These are phyloP conservation scores for Pestalotiopsis sp. DNA, from an alignment of 2,329 filamentous ascomycete species.

Conservation along the genomic window DNA sequence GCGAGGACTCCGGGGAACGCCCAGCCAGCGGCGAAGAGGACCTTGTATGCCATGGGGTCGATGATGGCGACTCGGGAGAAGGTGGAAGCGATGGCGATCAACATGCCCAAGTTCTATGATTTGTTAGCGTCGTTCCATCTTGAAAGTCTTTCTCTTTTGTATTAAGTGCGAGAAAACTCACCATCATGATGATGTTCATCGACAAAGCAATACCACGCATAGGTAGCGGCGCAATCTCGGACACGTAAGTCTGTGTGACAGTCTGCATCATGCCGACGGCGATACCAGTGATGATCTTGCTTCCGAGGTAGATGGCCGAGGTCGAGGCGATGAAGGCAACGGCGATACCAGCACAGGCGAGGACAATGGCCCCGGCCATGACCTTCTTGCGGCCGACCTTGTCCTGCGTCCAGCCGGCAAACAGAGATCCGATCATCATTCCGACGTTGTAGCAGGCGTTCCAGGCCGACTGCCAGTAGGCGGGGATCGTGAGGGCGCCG, in stretches of 20 bases:
- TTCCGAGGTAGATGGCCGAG: conserved; percentile 17
- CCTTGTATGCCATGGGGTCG: conserved; percentile 16
- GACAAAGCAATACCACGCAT: conserved; percentile 19
- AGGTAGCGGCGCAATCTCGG: conserved; percentile 14
- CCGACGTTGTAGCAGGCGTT: conserved; percentile 22
- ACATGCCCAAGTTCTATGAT: conserved; percentile 6
- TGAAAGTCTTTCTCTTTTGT: not conserved
- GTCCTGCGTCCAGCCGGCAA: conserved; percentile 20
- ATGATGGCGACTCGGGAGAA: conserved; percentile 20
- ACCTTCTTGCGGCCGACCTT: conserved; percentile 19
- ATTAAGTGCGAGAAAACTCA: not conserved
- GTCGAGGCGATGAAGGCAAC: conserved; percentile 18
- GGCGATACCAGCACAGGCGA: conserved; percentile 18
- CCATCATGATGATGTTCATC: conserved; percentile 14
- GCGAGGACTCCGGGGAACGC: conserved; percentile 14
- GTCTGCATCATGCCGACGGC: conserved; percentile 20
- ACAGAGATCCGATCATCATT: conserved; percentile 20
- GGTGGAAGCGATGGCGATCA: conserved; percentile 14
- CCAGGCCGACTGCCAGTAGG: conserved; percentile 25
- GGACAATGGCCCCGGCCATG: conserved; percentile 14
- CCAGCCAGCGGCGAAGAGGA: conserved; percentile 16
- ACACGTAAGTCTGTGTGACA: conserved; percentile 20
- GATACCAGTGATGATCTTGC: conserved; percentile 23
- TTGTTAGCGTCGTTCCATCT: not conserved
- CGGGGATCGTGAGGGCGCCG: conserved; percentile 18